Evolutionary conservation across 2,329 filamentous ascomycete species (phyloP), one percentile per base, ranked within the genome.

Genomic region (Thermomyces lanuginosus): DNA sequence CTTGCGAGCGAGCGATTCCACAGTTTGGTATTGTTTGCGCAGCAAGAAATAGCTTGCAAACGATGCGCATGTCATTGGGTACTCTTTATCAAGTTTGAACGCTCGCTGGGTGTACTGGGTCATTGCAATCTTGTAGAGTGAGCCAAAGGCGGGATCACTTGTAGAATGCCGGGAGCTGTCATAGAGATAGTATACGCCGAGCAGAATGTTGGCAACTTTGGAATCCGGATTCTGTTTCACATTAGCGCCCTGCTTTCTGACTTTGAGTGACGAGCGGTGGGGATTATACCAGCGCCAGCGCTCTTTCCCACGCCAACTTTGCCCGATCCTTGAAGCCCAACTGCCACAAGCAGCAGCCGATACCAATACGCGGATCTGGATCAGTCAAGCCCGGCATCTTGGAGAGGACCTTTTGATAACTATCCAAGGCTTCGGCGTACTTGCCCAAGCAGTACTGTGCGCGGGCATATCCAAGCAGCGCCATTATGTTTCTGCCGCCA

Each of bases 311-410:
- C 8, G 89, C 86, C 24, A 64, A 61, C 46, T 80, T 86, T 5
- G 91, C 89, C 43, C 92, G 82, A 17, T 92, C 81, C 51, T 91
- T 93, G 61, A 81, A 83, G 7, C 84, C 84, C 15, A 98, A 64
- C 51, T 92, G 81, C 89, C 91, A 98, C 51, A 93, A 76, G 60
- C 89, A 98, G 53, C 82, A 89, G 23, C 89, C 89, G 44, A 98
- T 86, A 29, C 89, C 89, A 40, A 98, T 86, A 41, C 91, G 72
- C 39, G 89, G 91, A 51, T 98, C 89, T 1, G 89, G 89, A 44
- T 98, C 89, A 21, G 78, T 71, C 44, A 95, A 64, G 39, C 81
- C 73, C 2, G 89, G 89, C 61, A 84, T 83, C 52, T 78, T 83
- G 41, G 73, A 65, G 26, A 98, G 60, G 9, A 83, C 82, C 33